These are phyloP conservation scores for Thalassiosira oceanica DNA, from an alignment of 352 stramenopile genomes.

Conservation along the genomic window DNA sequence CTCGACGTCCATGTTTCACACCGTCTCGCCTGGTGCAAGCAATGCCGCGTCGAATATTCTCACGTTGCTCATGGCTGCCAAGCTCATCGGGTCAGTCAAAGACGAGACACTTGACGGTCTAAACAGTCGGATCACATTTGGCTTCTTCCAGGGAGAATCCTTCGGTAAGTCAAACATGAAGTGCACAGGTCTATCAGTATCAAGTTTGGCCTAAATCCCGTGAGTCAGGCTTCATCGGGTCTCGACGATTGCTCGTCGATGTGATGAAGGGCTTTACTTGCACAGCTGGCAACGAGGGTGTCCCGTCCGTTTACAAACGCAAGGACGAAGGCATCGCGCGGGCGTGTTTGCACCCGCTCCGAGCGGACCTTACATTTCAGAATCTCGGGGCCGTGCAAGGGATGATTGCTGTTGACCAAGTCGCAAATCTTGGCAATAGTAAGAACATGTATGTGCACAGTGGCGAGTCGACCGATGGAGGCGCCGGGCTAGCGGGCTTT, in stretches of 20 bases:
- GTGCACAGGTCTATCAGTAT: too few species aligned
- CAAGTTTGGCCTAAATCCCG: too few species aligned
- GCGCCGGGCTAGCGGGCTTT: constrained; percentile 46
- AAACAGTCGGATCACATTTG: constrained; percentile 66
- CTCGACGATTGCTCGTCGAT: constrained; percentile 66
- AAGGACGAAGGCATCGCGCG: constrained; percentile 36
- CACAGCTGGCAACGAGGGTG: constrained; percentile 25
- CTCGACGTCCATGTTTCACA: constrained; percentile 75
- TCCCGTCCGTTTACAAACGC: constrained; percentile 45
- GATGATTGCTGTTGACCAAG: constrained; percentile 78
- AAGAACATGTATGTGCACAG: constrained; percentile 69
- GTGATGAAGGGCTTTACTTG: constrained; percentile 66
- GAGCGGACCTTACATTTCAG: constrained; percentile 67
- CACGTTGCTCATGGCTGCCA: constrained; percentile 64
- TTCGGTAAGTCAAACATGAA: too few species aligned
- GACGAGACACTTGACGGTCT: constrained; percentile 59
- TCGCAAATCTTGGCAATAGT: constrained; percentile 46
- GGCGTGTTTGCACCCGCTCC: constrained; percentile 68
- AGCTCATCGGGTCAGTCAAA: constrained; percentile 56
- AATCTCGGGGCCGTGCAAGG: constrained; percentile 58
- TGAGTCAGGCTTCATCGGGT: constrained; percentile 72
- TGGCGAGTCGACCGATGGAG: constrained; percentile 41
- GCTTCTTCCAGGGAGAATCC: constrained; percentile 71
- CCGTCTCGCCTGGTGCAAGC: constrained; percentile 61
- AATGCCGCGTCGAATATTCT: constrained; percentile 68